phyloP scores from a whole-genome alignment of 345 rosid genomes.

The Gossypium raimondii region DNA sequence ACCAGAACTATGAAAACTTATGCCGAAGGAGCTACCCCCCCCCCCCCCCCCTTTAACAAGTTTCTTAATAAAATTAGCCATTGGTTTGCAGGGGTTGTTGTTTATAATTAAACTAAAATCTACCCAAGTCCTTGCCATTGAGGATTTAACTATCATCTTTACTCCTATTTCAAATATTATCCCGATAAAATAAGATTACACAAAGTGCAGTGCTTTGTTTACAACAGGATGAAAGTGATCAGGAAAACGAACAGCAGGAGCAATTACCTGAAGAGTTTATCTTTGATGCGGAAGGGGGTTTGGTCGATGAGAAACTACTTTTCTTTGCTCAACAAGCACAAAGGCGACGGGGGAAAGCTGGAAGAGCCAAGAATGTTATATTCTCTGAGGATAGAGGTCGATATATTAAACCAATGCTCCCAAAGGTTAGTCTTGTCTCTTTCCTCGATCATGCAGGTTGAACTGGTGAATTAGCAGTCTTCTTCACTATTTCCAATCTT shows the following conservation, averaged over 20 bases:
- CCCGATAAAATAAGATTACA: slow-evolving; percentile 4
- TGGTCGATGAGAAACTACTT: slow-evolving; percentile 95
- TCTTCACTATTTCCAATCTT: not conserved
- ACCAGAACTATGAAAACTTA: too few relatives aligned
- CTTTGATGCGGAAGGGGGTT: slow-evolving; percentile 97
- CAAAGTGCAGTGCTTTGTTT: slow-evolving; percentile 21
- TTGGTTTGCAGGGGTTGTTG: not conserved
- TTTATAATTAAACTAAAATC: slow-evolving; percentile 11
- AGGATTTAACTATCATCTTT: not conserved
- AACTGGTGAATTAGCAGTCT: not conserved
- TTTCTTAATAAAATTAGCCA: not conserved
- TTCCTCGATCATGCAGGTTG: not conserved
- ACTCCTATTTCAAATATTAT: slow-evolving; percentile 6
- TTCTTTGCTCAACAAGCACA: slow-evolving; percentile 98
- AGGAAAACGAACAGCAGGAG: slow-evolving; percentile 87
- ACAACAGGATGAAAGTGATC: slow-evolving; percentile 64
- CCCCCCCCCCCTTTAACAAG: too few relatives aligned
- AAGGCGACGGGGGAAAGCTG: slow-evolving; percentile 86
- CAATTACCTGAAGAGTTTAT: slow-evolving; percentile 95
- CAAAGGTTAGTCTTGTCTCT: slow-evolving; percentile 55
- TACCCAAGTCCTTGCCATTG: not conserved
- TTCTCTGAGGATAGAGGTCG: slow-evolving; percentile 98
- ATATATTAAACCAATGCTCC: slow-evolving; percentile 96
- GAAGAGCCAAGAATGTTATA: slow-evolving; percentile 95
- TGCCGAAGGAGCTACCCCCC: too few relatives aligned